Base-by-base conservation (phyloP, 257 asterid genomes). In the Nicotiana obtusifolia region DNA sequence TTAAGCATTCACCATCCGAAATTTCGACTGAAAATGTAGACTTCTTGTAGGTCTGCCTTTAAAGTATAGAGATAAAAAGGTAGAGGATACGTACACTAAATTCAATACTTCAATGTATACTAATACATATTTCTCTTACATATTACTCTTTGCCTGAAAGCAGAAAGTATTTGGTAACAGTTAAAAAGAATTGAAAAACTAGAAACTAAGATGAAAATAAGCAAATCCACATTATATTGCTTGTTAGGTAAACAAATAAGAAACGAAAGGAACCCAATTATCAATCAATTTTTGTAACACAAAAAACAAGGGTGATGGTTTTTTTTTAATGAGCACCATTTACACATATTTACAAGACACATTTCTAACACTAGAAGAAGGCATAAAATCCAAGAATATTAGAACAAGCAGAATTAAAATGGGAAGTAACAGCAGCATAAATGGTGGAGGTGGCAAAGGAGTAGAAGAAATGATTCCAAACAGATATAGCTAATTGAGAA, bases 351-450 rank as follows among this genome's bases (percentile, higher is more conserved):
- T 49, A 41, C 80, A 78, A 26, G 82, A 41, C 28, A 53, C 30
- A 11, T 82, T 64, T 19, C 80, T 84, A n/a, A 76, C 33, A 76
- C 77, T 79, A 62, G 85, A 75, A 6, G 84, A 69, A 10, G 98
- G 94, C 93, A 86, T 90, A 61, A 93, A 92, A 22, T 95, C 95
- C 91, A 94, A 84, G 53, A 91, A 41, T 90, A 92, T 85, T 5
- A 93, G 94, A 76, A 92, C 76, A 1, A 17, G 87, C 20, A 93
- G 37, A 10, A 92, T 85, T 82, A 87, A 86, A 52, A 93, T 85
- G 0, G 97, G 98, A 57, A 93, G 86, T 52, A 91, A 80, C 1
- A 92, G 93, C 80, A 93, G 88, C 92, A 93, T 52, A 15, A 87
- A 80, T 0, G 97, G 95, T 24, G 98, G 98, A 8, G 98, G 97